Conservation (phyloP, 768 basidiomycete species). For the Cyathus striatus region DNA sequence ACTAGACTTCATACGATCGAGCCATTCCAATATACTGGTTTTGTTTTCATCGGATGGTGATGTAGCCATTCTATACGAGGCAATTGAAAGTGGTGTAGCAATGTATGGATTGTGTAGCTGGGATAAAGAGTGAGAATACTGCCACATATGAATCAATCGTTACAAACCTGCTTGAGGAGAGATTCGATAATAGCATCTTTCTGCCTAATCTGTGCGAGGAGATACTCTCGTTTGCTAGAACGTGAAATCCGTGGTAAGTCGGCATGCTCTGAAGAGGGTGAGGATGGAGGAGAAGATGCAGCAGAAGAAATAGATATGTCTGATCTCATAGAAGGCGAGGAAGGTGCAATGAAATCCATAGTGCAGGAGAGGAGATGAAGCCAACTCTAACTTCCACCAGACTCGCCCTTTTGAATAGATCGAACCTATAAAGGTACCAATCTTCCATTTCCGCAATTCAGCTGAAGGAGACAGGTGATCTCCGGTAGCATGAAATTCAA, state of each 20-base stretch:
- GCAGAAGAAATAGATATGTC: neutral
- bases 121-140: constrained; percentile 1
- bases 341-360: constrained; percentile 3
- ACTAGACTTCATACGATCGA: constrained; percentile 63
- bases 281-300: constrained; percentile 6
- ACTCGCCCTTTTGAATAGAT: too few species aligned
- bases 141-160: neutral
- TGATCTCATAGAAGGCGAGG: constrained; percentile 2
- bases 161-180: constrained; percentile 70
- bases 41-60: constrained; percentile 72
- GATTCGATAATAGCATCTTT: constrained; percentile 86
- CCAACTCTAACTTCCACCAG: too few species aligned
- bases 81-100: constrained; percentile 75
- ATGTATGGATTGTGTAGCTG: constrained; percentile 79
- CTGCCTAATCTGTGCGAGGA: constrained; percentile 81
- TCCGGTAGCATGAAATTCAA: too few species aligned
- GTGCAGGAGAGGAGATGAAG: neutral
- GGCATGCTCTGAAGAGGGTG: constrained; percentile 15
- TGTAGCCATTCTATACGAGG: constrained; percentile 73
- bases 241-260: constrained; percentile 32
- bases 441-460: neutral
- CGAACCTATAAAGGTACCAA: too few species aligned
- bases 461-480: constrained; percentile 1
- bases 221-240: constrained; percentile 78
- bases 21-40: constrained; percentile 65